A percentile compares a stretch with the other conserved stretches of the same genome.
Conservation (phyloP, 306 rosid genomes). For the Comarum palustre region DNA sequence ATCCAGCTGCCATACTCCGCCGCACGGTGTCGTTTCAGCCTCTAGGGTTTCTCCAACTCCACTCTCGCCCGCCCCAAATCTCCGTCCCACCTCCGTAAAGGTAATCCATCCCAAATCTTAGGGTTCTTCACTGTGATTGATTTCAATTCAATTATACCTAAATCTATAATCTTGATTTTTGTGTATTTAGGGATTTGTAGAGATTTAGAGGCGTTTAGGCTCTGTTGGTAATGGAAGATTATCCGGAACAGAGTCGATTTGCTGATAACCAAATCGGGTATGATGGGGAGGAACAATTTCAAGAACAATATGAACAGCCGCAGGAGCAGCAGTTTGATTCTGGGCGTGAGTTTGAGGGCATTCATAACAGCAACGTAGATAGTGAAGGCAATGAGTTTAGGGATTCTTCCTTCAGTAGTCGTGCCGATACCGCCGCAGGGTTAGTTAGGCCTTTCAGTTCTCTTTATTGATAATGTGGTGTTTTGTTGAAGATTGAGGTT, state of each 20-base stretch:
- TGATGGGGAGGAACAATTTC: slow-evolving; percentile 23
- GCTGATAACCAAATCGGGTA: slow-evolving; percentile 21
- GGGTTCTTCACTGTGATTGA: background rate
- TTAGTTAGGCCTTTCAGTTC: slow-evolving; percentile 34
- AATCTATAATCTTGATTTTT: background rate
- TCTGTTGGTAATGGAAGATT: slow-evolving; percentile 32
- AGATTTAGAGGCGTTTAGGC: background rate
- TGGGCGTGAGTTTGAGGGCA: slow-evolving; percentile 16
- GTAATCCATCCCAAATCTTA: background rate
- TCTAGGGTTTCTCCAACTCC: slow-evolving; percentile 22
- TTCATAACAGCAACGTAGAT: slow-evolving; percentile 6
- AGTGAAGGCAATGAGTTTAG: slow-evolving; percentile 19
- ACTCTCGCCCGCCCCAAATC: slow-evolving; percentile 1
- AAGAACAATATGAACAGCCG: slow-evolving; percentile 6
- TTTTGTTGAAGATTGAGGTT: slow-evolving; percentile 10
- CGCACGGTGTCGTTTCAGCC: slow-evolving; percentile 14
- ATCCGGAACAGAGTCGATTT: slow-evolving; percentile 22
- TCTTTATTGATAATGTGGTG: background rate
- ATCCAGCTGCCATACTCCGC: background rate
- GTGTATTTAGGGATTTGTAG: background rate
- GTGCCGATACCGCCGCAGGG: slow-evolving; percentile 43
- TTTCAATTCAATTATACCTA: background rate
- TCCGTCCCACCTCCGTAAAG: background rate
- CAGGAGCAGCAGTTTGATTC: slow-evolving; percentile 18
- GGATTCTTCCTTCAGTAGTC: slow-evolving; percentile 37